Percentiles rank a stretch among this genome's conserved stretches.
Conservation (phyloP, 306 rosid genomes). For the Cicer pinnatifidum region DNA sequence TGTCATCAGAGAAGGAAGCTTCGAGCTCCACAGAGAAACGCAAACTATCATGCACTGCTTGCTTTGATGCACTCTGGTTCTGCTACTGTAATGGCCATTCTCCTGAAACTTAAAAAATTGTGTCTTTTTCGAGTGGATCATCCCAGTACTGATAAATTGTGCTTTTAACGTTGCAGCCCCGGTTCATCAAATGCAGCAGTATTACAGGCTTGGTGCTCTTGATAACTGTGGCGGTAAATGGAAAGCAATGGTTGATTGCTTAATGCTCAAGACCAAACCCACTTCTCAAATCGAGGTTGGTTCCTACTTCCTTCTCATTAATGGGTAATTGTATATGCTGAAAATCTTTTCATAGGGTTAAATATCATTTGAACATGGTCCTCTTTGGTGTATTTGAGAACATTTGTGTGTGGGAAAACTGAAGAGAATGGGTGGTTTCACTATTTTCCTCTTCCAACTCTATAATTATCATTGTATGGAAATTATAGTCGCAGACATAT, state of each 20-base stretch:
- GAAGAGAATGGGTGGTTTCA: constrained; percentile 10
- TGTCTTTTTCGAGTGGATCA: constrained; percentile 22
- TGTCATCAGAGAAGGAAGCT: constrained; percentile 51
- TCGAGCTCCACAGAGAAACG: constrained; percentile 34
- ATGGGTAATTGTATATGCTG: neutral
- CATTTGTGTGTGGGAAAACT: neutral
- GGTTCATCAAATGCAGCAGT: constrained; percentile 91
- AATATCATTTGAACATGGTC: constrained; percentile 1
- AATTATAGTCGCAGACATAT: neutral
- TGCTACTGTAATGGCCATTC: constrained; percentile 68
- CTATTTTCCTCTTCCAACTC: neutral
- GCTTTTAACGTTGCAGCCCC: constrained; percentile 67
- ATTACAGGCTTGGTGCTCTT: constrained; percentile 76
- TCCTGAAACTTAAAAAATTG: neutral
- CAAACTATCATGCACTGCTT: constrained; percentile 57
- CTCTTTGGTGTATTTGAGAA: neutral
- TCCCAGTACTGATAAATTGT: constrained; percentile 4
- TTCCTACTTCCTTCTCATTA: constrained; percentile 25
- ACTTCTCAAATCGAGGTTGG: constrained; percentile 66
- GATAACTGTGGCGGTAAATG: constrained; percentile 77
- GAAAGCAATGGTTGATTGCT: constrained; percentile 67
- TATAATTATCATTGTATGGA: neutral
- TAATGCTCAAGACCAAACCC: constrained; percentile 74
- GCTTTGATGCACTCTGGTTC: constrained; percentile 85
- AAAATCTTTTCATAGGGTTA: neutral